These are phyloP conservation scores for Lagerstroemia speciosa DNA, from an alignment of 345 rosid species.

Conservation along the genomic window DNA sequence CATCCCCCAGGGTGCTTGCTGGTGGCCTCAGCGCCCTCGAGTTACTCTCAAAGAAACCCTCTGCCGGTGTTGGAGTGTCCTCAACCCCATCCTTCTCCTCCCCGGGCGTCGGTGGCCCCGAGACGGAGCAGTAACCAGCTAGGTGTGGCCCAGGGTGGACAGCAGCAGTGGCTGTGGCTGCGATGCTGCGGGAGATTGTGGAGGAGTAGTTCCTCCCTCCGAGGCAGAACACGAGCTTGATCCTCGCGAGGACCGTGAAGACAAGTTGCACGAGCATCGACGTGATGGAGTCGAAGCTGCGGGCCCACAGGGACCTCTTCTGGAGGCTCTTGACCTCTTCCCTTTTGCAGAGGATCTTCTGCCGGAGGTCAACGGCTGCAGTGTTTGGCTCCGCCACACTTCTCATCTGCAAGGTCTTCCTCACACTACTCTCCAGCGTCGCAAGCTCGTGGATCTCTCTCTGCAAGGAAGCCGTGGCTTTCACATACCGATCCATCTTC, in stretches of 20 bases:
- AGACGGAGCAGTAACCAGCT: conserved; percentile 15
- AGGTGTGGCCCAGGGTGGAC: conserved; percentile 32
- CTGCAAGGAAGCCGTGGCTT: conserved; percentile 52
- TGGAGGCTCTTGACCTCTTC: conserved; percentile 70
- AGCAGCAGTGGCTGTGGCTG: conserved; percentile 73
- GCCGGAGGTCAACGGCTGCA: conserved; percentile 55
- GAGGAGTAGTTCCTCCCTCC: conserved; percentile 32
- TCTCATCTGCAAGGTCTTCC: conserved; percentile 21
- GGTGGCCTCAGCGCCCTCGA: conserved; percentile 65
- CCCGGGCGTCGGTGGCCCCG: neutral
- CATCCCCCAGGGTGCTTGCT: conserved; percentile 59
- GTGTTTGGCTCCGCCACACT: conserved; percentile 14
- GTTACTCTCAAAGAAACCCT: conserved; percentile 53
- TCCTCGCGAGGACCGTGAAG: conserved; percentile 67
- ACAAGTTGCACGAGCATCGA: conserved; percentile 47
- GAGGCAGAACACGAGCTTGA: conserved; percentile 64
- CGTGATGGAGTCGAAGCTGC: conserved; percentile 60
- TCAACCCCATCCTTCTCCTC: too few relatives aligned
- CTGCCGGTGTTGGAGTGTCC: neutral
- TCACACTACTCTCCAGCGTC: conserved; percentile 38
- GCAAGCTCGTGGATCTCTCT: conserved; percentile 83
- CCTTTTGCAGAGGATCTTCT: conserved; percentile 50
- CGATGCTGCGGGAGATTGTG: conserved; percentile 58
- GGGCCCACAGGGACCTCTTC: conserved; percentile 78
- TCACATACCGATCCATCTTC: conserved; percentile 71